These are phyloP conservation scores for Geotrichum phurueaensis DNA, from an alignment of 1,139 yeast genomes.

Conservation along the genomic window DNA sequence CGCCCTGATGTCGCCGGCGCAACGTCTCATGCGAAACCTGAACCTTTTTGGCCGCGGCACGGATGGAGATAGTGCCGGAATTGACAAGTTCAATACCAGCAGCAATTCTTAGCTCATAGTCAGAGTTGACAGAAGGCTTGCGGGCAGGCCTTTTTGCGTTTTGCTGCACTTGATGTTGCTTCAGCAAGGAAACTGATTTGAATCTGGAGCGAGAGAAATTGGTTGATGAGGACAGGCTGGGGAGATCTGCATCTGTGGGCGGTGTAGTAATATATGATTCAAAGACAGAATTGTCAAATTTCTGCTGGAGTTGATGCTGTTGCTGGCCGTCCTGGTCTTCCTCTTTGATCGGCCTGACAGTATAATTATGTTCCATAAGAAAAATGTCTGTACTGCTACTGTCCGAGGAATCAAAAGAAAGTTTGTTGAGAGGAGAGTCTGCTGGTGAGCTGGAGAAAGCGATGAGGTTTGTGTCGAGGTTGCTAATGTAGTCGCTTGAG, in stretches of 20 bases:
- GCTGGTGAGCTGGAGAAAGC: not conserved
- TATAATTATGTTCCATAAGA: not conserved
- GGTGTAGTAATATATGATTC: not conserved
- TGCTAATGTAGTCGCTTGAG: not conserved
- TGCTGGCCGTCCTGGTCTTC: not conserved
- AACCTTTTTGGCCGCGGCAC: constrained; percentile 14
- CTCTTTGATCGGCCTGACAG: not conserved
- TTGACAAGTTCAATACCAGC: constrained; percentile 9
- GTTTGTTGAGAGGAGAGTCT: not conserved
- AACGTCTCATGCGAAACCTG: constrained; percentile 14
- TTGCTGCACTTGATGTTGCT: not conserved
- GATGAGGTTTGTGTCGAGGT: not conserved
- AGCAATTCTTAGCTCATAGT: constrained; percentile 9
- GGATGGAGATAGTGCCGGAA: constrained; percentile 5
- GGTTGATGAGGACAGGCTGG: not conserved
- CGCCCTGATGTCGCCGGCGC: constrained; percentile 13
- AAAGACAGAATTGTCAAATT: not conserved
- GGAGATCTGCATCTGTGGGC: not conserved
- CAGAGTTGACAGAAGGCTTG: not conserved
- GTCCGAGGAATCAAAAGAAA: not conserved
- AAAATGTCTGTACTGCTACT: not conserved
- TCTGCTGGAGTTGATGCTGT: not conserved
- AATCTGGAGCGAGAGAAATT: not conserved
- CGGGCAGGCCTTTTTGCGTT: not conserved
- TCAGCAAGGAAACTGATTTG: not conserved